Percentiles rank a stretch among this genome's conserved stretches.
These are phyloP conservation scores for Neonectria hederae DNA, from an alignment of 2,329 filamentous ascomycete genomes.

Conservation along the genomic window DNA sequence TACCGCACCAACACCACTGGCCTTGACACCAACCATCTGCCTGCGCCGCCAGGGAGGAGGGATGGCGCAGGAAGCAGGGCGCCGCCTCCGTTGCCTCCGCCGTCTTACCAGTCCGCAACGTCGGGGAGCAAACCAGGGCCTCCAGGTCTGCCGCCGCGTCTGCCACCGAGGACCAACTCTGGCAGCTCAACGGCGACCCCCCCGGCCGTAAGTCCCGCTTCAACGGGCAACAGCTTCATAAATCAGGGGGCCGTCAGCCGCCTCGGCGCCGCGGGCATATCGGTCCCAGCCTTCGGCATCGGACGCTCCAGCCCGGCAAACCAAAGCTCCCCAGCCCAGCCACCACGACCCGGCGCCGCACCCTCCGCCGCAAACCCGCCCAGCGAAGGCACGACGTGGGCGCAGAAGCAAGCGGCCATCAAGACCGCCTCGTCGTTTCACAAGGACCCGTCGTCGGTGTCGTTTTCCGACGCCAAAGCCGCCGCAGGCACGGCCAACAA, in stretches of 20 bases:
- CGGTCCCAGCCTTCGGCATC: conserved; percentile 82
- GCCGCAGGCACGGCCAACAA: conserved; percentile 72
- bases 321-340: conserved; percentile 40
- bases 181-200: conserved; percentile 42
- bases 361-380: conserved; percentile 38
- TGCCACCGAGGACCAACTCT: conserved; percentile 60
- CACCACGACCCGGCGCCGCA: conserved; percentile 37
- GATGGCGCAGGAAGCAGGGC: conserved; percentile 51
- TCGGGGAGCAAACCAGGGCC: conserved; percentile 35
- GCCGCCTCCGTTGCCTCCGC: conserved; percentile 44
- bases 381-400: conserved; percentile 67
- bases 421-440: conserved; percentile 68
- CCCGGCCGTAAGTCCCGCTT: conserved; percentile 34
- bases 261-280: conserved; percentile 78
- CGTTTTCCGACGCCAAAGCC: conserved; percentile 64
- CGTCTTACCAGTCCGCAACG: conserved; percentile 44
- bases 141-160: conserved; percentile 76
- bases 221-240: conserved; percentile 45
- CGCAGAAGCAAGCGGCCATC: conserved; percentile 71
- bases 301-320: conserved; percentile 52
- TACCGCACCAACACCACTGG: conserved; percentile 78
- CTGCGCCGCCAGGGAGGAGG: conserved; percentile 72
- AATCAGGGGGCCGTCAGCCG: conserved; percentile 70
- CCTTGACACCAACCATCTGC: conserved; percentile 72
- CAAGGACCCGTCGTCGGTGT: conserved; percentile 69